Conservation (phyloP, 2,329 filamentous ascomycete genomes). For the Sporothrix inflata region DNA sequence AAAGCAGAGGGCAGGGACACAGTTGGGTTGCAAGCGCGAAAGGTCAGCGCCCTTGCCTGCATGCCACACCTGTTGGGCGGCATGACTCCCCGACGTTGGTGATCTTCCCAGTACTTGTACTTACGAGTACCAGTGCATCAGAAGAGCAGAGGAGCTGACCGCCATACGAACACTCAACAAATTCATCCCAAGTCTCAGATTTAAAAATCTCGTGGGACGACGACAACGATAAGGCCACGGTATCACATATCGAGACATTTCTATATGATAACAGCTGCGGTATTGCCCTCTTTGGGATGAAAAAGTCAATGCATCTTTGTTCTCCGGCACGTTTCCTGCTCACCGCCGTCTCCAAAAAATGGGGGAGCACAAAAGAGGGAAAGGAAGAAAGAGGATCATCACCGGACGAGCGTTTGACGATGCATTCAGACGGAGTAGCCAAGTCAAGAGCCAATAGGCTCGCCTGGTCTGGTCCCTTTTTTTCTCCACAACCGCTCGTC, state of each 20-base stretch:
- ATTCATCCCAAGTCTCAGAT: neutral
- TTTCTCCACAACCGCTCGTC: slow-evolving; percentile 12
- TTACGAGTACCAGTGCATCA: neutral
- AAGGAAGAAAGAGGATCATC: slow-evolving; percentile 3
- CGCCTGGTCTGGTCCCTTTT: neutral
- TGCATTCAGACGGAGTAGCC: slow-evolving; percentile 8
- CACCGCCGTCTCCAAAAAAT: slow-evolving; percentile 6
- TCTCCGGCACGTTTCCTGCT: neutral
- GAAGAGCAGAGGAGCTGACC: neutral
- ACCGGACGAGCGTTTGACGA: slow-evolving; percentile 22
- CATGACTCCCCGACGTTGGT: slow-evolving; percentile 3
- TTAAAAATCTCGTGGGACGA: neutral
- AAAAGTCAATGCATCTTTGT: neutral
- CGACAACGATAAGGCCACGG: neutral
- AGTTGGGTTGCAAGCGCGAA: slow-evolving; percentile 18
- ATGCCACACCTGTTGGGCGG: neutral
- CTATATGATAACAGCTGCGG: neutral
- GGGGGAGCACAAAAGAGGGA: neutral
- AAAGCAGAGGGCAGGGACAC: neutral
- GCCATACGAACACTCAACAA: neutral
- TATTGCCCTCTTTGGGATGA: neutral
- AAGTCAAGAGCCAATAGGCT: slow-evolving; percentile 1
- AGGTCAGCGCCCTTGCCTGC: neutral
- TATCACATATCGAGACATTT: neutral
- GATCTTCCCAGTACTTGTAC: neutral